phyloP scores from a whole-genome alignment of 2,329 filamentous ascomycete species.

The Nemania sp. region DNA sequence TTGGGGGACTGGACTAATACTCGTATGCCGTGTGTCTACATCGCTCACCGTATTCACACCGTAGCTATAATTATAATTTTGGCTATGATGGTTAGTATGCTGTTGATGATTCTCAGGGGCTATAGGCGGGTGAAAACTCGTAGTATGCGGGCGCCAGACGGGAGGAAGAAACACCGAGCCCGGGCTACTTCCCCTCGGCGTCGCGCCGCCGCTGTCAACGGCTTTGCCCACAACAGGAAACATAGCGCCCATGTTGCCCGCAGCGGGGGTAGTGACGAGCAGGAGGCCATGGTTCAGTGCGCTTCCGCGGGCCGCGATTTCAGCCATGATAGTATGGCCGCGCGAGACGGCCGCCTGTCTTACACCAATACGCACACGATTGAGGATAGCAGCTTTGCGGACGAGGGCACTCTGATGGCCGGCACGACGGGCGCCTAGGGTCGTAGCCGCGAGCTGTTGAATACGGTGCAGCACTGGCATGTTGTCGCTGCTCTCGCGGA shows the following conservation, averaged over 20 bases:
- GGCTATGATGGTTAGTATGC: background rate
- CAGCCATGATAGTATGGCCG: constrained; percentile 51
- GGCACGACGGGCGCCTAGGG: constrained; percentile 56
- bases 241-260: constrained; percentile 4
- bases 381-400: constrained; percentile 74
- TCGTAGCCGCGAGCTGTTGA: constrained; percentile 57
- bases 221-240: constrained; percentile 1
- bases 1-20: background rate
- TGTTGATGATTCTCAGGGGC: background rate
- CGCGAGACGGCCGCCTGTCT: constrained; percentile 52
- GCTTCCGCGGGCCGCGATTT: constrained; percentile 51
- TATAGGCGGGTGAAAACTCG: constrained; percentile 32
- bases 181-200: background rate
- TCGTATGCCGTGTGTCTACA: background rate
- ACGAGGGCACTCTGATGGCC: constrained; percentile 65
- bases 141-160: constrained; percentile 48
- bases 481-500: constrained; percentile 67
- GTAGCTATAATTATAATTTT: too few species aligned
- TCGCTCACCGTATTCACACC: background rate
- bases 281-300: constrained; percentile 53
- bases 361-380: constrained; percentile 65
- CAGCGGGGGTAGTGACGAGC: constrained; percentile 46
- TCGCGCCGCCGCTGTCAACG: background rate
- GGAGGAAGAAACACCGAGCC: constrained; percentile 31
- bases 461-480: constrained; percentile 55